Evolutionary conservation across 331 rosid genomes (phyloP), one percentile per base, ranked within the genome.

Genomic region (Quercus tomentella): DNA sequence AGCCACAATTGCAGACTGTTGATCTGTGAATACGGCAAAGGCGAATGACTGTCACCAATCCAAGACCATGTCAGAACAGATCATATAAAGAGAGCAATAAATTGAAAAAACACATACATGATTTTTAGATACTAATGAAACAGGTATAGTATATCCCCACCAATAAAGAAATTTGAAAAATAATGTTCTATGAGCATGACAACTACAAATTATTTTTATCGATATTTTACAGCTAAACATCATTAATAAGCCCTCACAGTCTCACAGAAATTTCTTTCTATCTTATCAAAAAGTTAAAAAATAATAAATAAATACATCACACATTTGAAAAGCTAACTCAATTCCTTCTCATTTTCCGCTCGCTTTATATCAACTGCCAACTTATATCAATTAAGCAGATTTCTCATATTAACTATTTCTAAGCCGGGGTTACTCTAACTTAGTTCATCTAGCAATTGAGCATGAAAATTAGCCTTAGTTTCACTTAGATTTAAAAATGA

Each of bases 1-100:
- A 75, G 94, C 97, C 81, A 86, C 84, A 8, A 96, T 74, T 33
- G 99, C 98, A 5, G 94, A 85, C 31, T 91, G 96, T 87, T 96
- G 98, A 80, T 88, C 92, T 60, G 82, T 60, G 82, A 96, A 96
- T 76, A 96, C 96, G 35, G 96, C 99, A 78, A 96, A 95, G 70
- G 97, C 99, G 84, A 91, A 95, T 23, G 98, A 92, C 98, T 94
- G 82, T 11, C 62, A 75, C 65, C 62, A 80, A 61, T 21, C 16
- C 71, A 73, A 78, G 55, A 73, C 22, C 11, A 51, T 1, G 56
- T 85, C 52, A 67, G 61, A 16, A 35, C 12, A 70, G 12, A 76
- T 20, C 51, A 76, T 61, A 10, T 9, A 31, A 58, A 33, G 11
- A 33, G 43, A 17, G 7, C 23, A 80, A 63, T 11, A 23, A 37